phyloP scores from a whole-genome alignment of 2,329 filamentous ascomycete species.

The Juglanconis sp. region DNA sequence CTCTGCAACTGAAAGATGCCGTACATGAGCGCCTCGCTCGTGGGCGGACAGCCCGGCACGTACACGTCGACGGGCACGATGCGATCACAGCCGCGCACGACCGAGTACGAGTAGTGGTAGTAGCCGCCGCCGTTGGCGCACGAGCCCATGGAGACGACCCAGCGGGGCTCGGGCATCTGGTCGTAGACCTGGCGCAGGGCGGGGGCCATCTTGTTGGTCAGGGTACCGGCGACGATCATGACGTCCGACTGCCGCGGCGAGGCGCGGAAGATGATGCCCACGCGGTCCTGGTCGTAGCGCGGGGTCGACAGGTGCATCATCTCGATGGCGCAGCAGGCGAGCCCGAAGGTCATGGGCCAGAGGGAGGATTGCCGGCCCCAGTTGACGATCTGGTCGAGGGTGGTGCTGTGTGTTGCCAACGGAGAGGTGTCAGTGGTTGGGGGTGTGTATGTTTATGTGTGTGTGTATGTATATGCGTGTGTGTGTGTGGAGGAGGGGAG shows the following conservation, averaged over 20 bases:
- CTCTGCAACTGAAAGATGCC: constrained; percentile 66
- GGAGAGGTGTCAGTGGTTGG: not conserved
- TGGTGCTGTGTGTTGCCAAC: constrained; percentile 51
- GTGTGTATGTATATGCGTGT: not conserved
- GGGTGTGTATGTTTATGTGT: not conserved
- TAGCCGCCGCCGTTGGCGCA: constrained; percentile 72
- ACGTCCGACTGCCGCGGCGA: constrained; percentile 73
- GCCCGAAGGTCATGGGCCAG: constrained; percentile 86
- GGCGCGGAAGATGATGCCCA: constrained; percentile 76
- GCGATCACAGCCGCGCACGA: constrained; percentile 62
- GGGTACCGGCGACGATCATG: constrained; percentile 89
- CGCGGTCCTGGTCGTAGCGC: constrained; percentile 82
- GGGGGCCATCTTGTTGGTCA: constrained; percentile 96
- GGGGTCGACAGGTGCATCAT: constrained; percentile 92
- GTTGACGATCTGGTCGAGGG: constrained; percentile 75
- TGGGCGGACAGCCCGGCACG: constrained; percentile 60
- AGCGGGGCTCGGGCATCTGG: constrained; percentile 89
- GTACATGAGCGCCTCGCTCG: constrained; percentile 46
- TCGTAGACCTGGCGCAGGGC: constrained; percentile 89
- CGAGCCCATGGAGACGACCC: constrained; percentile 71
- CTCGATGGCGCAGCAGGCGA: constrained; percentile 85
- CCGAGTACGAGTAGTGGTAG: constrained; percentile 70
- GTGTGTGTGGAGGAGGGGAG: not conserved
- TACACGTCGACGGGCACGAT: constrained; percentile 68
- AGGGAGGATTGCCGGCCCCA: constrained; percentile 82